phyloP scores from a whole-genome alignment of 2,329 filamentous ascomycete genomes.

The Nemania serpens region DNA sequence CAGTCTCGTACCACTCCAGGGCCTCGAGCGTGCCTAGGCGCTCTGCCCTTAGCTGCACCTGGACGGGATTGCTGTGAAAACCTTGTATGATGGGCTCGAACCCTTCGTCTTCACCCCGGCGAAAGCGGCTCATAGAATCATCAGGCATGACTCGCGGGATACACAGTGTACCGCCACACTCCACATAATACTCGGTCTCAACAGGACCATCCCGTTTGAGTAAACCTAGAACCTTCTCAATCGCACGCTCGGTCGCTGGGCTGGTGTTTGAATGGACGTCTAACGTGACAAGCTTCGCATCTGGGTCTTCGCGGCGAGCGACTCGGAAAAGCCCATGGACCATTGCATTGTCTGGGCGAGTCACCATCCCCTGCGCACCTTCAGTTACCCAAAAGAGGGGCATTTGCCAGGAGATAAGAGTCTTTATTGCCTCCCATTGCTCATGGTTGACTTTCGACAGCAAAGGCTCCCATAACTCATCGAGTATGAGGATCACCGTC shows the following conservation, averaged over 20 bases:
- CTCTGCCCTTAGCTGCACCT: constrained; percentile 25
- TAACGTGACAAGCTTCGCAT: constrained; percentile 12
- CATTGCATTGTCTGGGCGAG: constrained; percentile 31
- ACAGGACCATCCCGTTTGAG: neutral
- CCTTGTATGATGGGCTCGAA: constrained; percentile 14
- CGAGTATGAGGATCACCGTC: neutral
- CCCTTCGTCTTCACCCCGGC: constrained; percentile 15
- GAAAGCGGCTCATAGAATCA: constrained; percentile 30
- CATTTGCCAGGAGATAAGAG: constrained; percentile 23
- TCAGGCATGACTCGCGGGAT: constrained; percentile 38
- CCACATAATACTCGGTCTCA: constrained; percentile 38
- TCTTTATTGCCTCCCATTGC: constrained; percentile 35
- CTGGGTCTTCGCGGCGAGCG: constrained; percentile 29
- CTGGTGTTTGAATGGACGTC: constrained; percentile 28
- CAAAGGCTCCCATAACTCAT: constrained; percentile 10
- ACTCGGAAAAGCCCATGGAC: constrained; percentile 34
- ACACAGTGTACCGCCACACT: constrained; percentile 36
- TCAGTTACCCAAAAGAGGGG: constrained; percentile 38
- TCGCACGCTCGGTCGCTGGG: constrained; percentile 24
- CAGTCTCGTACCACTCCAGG: constrained; percentile 17
- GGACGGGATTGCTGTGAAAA: constrained; percentile 21
- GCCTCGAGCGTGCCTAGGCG: neutral
- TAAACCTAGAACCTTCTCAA: constrained; percentile 26
- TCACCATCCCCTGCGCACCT: constrained; percentile 32
- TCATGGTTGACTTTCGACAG: neutral